phyloP scores from a whole-genome alignment of 73 alveolate species.

The Urostyla sp. region DNA sequence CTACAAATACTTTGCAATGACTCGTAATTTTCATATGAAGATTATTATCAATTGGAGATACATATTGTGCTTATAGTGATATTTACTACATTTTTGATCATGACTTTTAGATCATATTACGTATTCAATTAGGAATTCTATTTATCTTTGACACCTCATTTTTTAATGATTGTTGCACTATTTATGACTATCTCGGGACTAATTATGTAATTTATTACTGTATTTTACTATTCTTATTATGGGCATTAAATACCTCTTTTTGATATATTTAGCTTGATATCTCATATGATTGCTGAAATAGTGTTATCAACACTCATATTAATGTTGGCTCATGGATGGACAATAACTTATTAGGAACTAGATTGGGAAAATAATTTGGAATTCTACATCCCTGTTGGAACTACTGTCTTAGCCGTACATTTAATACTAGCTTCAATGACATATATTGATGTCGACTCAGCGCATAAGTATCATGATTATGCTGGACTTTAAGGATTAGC shows the following conservation, averaged over 20 bases:
- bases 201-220: conserved; percentile 6
- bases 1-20: neutral
- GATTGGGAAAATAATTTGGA: conserved; percentile 47
- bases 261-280: conserved; percentile 29
- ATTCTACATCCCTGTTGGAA: conserved; percentile 41
- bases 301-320: conserved; percentile 6
- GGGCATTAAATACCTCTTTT: conserved; percentile 40
- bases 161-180: conserved; percentile 19
- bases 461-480: conserved; percentile 56
- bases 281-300: conserved; percentile 33
- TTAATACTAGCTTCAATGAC: conserved; percentile 53
- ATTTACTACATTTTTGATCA: conserved; percentile 8
- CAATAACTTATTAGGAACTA: conserved; percentile 7
- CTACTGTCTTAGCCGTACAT: conserved; percentile 35
- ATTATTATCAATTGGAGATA: neutral
- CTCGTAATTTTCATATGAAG: conserved; percentile 46
- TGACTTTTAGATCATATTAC: neutral
- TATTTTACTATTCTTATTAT: conserved; percentile 27
- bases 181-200: conserved; percentile 22
- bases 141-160: conserved; percentile 41
- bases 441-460: conserved; percentile 42
- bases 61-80: conserved; percentile 8
- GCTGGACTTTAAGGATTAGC: conserved; percentile 38
- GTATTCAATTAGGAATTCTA: neutral
- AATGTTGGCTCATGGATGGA: conserved; percentile 60